phyloP scores from a whole-genome alignment of 768 basidiomycete species.

The Phaeotremella fagi region DNA sequence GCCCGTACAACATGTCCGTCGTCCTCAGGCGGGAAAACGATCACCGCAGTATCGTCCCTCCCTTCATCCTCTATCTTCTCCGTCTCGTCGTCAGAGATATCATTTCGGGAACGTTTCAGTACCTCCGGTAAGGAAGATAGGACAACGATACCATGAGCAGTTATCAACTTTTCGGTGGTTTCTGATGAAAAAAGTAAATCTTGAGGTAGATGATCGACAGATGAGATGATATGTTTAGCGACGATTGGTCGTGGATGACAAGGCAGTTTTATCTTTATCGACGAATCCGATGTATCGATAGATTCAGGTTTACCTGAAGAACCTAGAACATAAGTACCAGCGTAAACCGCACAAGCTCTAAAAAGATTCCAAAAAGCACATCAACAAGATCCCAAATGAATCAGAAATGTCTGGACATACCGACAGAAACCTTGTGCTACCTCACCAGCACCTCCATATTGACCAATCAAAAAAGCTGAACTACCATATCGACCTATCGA shows the following conservation, averaged over 20 bases:
- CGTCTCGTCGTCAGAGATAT: conserved; percentile 1
- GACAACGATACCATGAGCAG: conserved; percentile 37
- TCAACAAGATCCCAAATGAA: too few species aligned
- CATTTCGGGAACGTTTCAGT: conserved; percentile 7
- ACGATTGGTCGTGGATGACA: conserved; percentile 33
- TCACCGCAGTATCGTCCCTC: conserved; percentile 40
- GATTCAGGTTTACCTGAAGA: conserved; percentile 23
- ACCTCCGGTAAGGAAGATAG: conserved; percentile 16
- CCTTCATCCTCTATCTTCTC: conserved; percentile 8
- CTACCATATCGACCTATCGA: conserved; percentile 80
- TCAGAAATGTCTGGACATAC: too few species aligned
- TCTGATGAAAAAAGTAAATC: not conserved
- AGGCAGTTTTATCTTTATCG: conserved; percentile 19
- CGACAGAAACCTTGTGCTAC: conserved; percentile 76
- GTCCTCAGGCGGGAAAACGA: conserved; percentile 41
- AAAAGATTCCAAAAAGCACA: too few species aligned
- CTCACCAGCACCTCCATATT: conserved; percentile 90
- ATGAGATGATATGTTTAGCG: conserved; percentile 27
- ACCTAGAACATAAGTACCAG: conserved; percentile 52
- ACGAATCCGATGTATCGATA: conserved; percentile 2
- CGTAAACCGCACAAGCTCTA: conserved; percentile 73
- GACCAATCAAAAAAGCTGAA: conserved; percentile 86
- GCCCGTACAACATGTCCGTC: conserved; percentile 31
- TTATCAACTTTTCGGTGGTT: not conserved
- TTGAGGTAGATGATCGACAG: conserved; percentile 24